A percentile compares a stretch with the other conserved stretches of the same genome.
Conservation (phyloP, 2,329 filamentous ascomycete species). For the Trichoderma sp. region DNA sequence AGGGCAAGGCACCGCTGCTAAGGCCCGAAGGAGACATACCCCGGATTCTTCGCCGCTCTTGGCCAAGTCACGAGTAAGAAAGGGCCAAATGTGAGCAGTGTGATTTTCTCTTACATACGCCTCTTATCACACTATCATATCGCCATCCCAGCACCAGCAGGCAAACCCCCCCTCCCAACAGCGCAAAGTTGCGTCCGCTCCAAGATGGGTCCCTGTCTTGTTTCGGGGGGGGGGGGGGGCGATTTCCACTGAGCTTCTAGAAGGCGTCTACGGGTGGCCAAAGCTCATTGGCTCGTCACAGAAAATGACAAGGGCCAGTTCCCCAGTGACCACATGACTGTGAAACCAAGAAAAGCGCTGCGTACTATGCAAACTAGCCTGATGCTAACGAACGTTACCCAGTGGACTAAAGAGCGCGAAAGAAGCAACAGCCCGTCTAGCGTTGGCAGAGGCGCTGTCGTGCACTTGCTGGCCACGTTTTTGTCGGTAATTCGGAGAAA, state of each 20-base stretch:
- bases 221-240: slow-evolving; percentile 22
- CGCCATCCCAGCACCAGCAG: slow-evolving; percentile 1
- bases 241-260: slow-evolving; percentile 36
- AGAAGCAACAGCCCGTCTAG: not conserved
- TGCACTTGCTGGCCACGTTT: not conserved
- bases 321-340: slow-evolving; percentile 10
- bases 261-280: slow-evolving; percentile 28
- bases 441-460: not conserved
- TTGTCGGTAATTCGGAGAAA: slow-evolving; percentile 7
- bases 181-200: slow-evolving; percentile 22
- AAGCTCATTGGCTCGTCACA: slow-evolving; percentile 23
- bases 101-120: not conserved
- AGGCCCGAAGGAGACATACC: slow-evolving; percentile 4
- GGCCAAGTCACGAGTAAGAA: not conserved
- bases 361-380: slow-evolving; percentile 7
- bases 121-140: not conserved
- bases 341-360: not conserved
- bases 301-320: not conserved
- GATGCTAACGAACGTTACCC: slow-evolving; percentile 11
- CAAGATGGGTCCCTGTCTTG: not conserved
- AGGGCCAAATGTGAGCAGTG: slow-evolving; percentile 9
- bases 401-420: not conserved
- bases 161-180: not conserved
- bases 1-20: not conserved
- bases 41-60: not conserved